Percentiles rank a stretch among this genome's conserved stretches.
Conservation (phyloP, 2,329 filamentous ascomycete species). For the Aspergillus ibericus region DNA sequence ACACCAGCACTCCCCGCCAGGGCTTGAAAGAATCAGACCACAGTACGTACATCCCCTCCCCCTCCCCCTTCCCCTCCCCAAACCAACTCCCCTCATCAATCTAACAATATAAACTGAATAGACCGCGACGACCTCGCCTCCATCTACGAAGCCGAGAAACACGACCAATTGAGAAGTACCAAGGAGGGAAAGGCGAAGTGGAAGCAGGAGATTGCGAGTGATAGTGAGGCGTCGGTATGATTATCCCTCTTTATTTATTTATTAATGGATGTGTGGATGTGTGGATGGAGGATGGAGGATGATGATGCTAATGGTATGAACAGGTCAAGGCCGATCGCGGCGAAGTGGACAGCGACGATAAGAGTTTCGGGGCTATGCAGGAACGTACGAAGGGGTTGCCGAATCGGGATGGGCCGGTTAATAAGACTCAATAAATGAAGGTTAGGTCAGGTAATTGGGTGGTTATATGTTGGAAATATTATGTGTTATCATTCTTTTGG, state of each 20-base stretch:
- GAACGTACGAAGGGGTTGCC: constrained; percentile 57
- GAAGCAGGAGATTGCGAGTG: constrained; percentile 74
- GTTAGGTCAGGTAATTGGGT: neutral
- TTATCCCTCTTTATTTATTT: neutral
- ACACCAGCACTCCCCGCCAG: constrained; percentile 27
- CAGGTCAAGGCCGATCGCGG: constrained; percentile 62
- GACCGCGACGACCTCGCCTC: constrained; percentile 46
- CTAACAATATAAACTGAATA: constrained; percentile 9
- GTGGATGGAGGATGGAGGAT: neutral
- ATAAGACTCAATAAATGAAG: constrained; percentile 17
- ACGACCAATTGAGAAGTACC: constrained; percentile 55
- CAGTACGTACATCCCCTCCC: constrained; percentile 24
- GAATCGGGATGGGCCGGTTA: constrained; percentile 39
- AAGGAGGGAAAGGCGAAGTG: constrained; percentile 68
- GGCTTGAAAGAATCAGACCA: constrained; percentile 38
- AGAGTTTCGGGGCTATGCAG: constrained; percentile 54
- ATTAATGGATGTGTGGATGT: neutral
- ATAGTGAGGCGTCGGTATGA: constrained; percentile 73
- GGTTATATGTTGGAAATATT: neutral
- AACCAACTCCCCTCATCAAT: neutral
- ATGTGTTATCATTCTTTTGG: neutral
- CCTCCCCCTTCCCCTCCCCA: neutral
- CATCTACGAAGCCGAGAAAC: constrained; percentile 58
- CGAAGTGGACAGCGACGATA: constrained; percentile 40
- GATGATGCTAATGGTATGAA: too few relatives aligned